These are phyloP conservation scores for Zea luxurians DNA, from an alignment of 176 grass and related monocot genomes.

Conservation along the genomic window DNA sequence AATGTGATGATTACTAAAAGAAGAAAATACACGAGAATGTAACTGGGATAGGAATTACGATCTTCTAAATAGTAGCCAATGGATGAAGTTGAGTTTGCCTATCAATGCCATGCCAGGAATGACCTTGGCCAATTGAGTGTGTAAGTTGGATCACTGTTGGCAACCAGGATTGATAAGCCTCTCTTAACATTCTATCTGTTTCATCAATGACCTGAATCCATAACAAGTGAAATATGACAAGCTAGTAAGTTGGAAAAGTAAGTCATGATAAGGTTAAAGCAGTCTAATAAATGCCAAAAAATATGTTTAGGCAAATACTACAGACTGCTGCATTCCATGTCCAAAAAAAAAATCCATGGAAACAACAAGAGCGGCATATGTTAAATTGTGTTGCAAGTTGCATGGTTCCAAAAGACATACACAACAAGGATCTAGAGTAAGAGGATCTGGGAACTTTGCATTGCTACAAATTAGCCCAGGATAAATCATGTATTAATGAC, in stretches of 20 bases:
- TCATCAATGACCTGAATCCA: slow-evolving; percentile 81
- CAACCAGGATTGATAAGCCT: slow-evolving; percentile 95
- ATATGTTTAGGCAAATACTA: background rate
- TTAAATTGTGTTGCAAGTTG: background rate
- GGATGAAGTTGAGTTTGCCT: slow-evolving; percentile 44
- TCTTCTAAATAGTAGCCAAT: slow-evolving; percentile 79
- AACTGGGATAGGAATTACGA: slow-evolving; percentile 47
- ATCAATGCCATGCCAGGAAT: slow-evolving; percentile 23
- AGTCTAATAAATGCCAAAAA: background rate
- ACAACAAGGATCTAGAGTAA: slow-evolving; percentile 4
- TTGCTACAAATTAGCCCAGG: background rate
- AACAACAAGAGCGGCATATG: background rate
- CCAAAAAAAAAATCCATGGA: background rate
- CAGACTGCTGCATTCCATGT: background rate
- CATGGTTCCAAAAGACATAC: slow-evolving; percentile 2
- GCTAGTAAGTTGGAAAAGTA: slow-evolving; percentile 29
- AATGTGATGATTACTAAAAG: background rate
- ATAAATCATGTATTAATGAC: background rate
- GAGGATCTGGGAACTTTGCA: background rate
- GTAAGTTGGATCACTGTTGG: slow-evolving; percentile 73
- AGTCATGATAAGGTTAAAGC: background rate
- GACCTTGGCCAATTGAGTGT: slow-evolving; percentile 43
- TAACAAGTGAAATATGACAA: slow-evolving; percentile 22
- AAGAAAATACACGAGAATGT: background rate
- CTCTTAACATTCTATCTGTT: slow-evolving; percentile 81